phyloP scores from a whole-genome alignment of 306 rosid genomes.

The Dicorynia guianensis region DNA sequence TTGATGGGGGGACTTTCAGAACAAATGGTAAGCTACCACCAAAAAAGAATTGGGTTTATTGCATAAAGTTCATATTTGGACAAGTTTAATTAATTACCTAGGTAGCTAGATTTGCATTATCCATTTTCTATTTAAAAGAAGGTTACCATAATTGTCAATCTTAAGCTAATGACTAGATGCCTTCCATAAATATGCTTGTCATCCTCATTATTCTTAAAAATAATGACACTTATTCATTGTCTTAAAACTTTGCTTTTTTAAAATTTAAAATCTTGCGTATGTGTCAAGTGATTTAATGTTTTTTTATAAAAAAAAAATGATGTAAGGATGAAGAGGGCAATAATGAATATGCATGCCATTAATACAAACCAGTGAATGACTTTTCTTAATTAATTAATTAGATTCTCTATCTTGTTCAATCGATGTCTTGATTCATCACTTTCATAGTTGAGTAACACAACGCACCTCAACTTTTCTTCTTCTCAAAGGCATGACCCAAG shows the following conservation, averaged over 20 bases:
- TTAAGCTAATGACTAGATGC: neutral
- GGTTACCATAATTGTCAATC: neutral
- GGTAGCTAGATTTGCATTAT: neutral
- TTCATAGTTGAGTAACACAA: neutral
- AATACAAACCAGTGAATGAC: too few species aligned
- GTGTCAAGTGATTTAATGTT: too few species aligned
- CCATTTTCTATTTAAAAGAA: neutral
- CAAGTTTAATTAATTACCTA: neutral
- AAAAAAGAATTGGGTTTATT: neutral
- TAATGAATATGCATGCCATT: too few species aligned
- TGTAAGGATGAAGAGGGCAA: neutral
- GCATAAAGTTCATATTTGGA: neutral
- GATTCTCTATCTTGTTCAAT: neutral
- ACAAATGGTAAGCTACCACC: too few species aligned
- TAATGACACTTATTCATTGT: neutral
- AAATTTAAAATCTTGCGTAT: too few species aligned
- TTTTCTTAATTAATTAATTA: too few species aligned
- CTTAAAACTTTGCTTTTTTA: too few species aligned
- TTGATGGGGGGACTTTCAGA: too few species aligned
- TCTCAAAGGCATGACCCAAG: neutral
- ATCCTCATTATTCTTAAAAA: neutral
- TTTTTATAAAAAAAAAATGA: too few species aligned
- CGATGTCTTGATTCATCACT: neutral
- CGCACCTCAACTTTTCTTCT: neutral
- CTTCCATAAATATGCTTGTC: neutral